phyloP scores from a whole-genome alignment of 2,329 filamentous ascomycete species.

The Beauveria bassiana region DNA sequence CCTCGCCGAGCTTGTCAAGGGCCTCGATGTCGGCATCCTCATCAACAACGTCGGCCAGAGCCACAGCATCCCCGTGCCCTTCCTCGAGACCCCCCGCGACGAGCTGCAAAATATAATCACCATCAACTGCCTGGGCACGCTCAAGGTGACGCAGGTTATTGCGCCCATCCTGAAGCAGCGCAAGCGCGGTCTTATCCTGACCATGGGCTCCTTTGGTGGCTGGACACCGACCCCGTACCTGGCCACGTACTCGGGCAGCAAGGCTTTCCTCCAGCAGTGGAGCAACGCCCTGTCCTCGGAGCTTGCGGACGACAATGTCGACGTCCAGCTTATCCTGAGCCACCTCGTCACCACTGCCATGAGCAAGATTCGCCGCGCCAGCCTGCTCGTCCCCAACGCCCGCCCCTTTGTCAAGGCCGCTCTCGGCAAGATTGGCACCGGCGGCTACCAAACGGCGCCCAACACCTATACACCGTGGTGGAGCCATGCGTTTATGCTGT shows the following conservation, averaged over 20 bases:
- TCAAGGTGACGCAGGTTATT: conserved; percentile 79
- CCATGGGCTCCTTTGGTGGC: conserved; percentile 95
- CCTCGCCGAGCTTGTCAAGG: conserved; percentile 59
- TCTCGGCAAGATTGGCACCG: conserved; percentile 73
- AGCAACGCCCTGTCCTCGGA: conserved; percentile 79
- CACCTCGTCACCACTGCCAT: conserved; percentile 94
- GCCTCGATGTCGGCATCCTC: conserved; percentile 75
- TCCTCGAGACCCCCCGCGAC: conserved; percentile 66
- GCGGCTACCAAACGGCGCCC: conserved; percentile 69
- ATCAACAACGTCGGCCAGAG: conserved; percentile 97
- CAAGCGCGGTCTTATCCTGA: conserved; percentile 82
- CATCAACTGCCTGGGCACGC: conserved; percentile 88
- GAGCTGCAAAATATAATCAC: conserved; percentile 88
- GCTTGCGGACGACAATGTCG: conserved; percentile 70
- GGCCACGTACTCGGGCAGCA: conserved; percentile 94
- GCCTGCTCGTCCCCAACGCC: conserved; percentile 69
- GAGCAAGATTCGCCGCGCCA: conserved; percentile 86
- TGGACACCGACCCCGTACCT: conserved; percentile 86
- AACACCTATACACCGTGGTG: conserved; percentile 90
- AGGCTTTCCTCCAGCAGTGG: conserved; percentile 97
- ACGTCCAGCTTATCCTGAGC: conserved; percentile 84
- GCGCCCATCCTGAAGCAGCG: conserved; percentile 78
- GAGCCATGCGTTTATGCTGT: conserved; percentile 84
- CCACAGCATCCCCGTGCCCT: conserved; percentile 87
- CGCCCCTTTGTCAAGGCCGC: conserved; percentile 73